Conservation (phyloP, 2,329 filamentous ascomycete genomes). For the Colletotrichum graminicola region DNA sequence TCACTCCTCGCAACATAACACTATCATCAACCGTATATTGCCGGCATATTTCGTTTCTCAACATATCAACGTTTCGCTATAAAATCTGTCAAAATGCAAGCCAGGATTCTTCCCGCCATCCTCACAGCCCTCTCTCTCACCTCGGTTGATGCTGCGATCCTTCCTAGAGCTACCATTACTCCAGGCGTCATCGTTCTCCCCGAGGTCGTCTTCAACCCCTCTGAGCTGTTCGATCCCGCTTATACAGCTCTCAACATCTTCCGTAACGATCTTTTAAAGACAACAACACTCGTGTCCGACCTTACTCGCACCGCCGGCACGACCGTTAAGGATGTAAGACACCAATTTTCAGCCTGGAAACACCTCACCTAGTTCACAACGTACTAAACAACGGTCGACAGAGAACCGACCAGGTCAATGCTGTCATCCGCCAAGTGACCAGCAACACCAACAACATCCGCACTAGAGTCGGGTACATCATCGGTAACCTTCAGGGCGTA, state of each 20-base stretch:
- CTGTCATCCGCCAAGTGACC: constrained; percentile 12
- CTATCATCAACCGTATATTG: no score
- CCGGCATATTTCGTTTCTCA: no score
- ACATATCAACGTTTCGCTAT: not conserved
- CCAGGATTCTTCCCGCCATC: not conserved
- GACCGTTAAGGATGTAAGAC: constrained; percentile 11
- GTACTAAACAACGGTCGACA: not conserved
- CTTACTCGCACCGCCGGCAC: not conserved
- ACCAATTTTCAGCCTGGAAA: not conserved
- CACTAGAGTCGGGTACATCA: not conserved
- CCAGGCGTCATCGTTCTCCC: constrained; percentile 8
- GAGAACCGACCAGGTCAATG: constrained; percentile 19
- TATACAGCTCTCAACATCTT: not conserved
- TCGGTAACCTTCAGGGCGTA: not conserved
- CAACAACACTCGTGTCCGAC: not conserved
- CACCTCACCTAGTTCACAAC: rapidly evolving
- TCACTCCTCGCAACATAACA: not conserved
- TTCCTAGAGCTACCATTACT: constrained; percentile 14
- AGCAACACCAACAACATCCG: constrained; percentile 13
- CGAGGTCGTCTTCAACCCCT: constrained; percentile 19
- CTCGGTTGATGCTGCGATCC: constrained; percentile 2
- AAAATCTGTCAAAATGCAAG: not conserved
- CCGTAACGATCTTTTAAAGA: not conserved
- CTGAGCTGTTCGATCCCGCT: not conserved
- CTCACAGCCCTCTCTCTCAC: not conserved